phyloP scores from a whole-genome alignment of 1,139 yeast genomes.

The Saccharomycopsis hybrid region DNA sequence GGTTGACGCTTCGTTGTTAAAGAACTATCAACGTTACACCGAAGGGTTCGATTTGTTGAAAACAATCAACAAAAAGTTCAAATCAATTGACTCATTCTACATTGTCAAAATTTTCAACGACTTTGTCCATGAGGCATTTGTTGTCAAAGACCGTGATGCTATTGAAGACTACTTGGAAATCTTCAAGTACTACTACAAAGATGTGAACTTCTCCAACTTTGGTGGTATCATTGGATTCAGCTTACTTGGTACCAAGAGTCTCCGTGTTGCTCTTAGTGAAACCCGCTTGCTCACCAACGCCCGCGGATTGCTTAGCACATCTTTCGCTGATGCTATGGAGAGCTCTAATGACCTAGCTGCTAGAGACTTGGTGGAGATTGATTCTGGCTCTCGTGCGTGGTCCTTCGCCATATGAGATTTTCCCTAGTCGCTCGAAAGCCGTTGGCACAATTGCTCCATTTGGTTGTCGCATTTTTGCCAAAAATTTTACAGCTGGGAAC shows the following conservation, averaged over 20 bases:
- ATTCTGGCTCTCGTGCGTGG: neutral
- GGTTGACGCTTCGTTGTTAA: too few species aligned
- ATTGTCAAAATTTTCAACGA: neutral
- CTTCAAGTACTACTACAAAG: neutral
- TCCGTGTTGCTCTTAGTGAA: neutral
- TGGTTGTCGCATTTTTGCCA: neutral
- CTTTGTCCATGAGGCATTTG: neutral
- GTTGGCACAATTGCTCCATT: neutral
- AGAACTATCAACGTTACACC: too few species aligned
- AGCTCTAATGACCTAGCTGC: neutral
- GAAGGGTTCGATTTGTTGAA: neutral
- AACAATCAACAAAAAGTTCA: neutral
- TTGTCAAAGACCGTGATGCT: neutral
- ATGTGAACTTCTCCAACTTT: neutral
- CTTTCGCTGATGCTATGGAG: neutral
- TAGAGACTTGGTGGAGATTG: neutral
- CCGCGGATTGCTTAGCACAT: neutral
- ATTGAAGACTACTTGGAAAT: neutral
- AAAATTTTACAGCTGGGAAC: neutral
- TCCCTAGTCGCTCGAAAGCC: neutral
- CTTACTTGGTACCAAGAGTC: too few species aligned
- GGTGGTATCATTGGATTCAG: neutral
- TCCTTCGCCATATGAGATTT: neutral
- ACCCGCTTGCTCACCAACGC: neutral
- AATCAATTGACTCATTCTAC: neutral